Evolutionary conservation across 768 basidiomycete genomes (phyloP), one percentile per base, ranked within the genome.

Genomic region (Mycena polygramma): DNA sequence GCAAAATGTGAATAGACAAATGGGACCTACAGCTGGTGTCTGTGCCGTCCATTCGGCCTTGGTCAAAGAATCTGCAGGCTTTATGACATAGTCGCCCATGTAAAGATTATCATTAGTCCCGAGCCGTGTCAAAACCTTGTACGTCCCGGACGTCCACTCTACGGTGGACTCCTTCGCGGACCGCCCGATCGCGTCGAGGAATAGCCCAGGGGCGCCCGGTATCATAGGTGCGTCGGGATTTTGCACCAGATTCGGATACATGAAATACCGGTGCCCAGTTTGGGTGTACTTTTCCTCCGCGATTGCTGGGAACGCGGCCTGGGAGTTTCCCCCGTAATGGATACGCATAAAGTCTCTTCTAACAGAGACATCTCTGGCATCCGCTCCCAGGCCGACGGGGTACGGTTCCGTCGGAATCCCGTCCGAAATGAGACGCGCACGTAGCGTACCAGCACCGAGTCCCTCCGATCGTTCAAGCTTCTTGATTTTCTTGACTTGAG

Each of bases 161-260:
- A 20, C 36, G 5, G 10, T 17, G 39, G 30, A 39, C 17, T 63
- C 54, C 22, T 10, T 35, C 7, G 67, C 67, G 7, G 60, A 20
- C 10, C 67, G 48, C 26, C 61, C 52, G 48, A 26, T 22, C 10
- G 66, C 71, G 9, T 48, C 22, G 20, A 72, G 53, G 57, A 72
- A 72, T 7, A 72, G 45, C 45, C 71, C 71, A n/a, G 71, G 71
- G 3, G 71, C 66, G 26, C 71, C 71, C 15, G 71, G 66, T 39
- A 64, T 49, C 66, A 63, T 67, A 19, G 66, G 71, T 7, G 66
- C 37, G 26, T 72, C 66, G 9, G 71, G 71, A 41, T 72, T 68
- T 45, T 48, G 63, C 10, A 59, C 52, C 10, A 68, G 61, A 45
- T 57, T 72, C 15, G 67, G 61, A 43, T 63, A 68, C 61, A 68